phyloP scores from a whole-genome alignment of 2,329 filamentous ascomycete species.

The Knoxdaviesia proteae region DNA sequence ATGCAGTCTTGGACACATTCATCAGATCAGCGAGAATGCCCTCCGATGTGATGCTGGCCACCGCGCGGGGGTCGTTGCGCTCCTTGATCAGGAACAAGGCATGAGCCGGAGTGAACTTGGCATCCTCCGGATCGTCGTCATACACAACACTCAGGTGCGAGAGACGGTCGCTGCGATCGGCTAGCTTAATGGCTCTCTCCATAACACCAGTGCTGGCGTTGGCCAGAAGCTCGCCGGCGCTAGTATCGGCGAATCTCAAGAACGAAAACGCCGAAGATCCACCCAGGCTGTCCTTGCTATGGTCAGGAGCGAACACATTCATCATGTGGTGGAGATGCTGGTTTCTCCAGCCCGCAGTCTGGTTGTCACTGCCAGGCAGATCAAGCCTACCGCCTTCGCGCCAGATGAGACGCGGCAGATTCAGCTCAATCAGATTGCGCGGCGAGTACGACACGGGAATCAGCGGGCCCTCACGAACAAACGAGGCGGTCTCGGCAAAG shows the following conservation, averaged over 20 bases:
- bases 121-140: conserved; percentile 41
- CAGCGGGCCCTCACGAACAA: conserved; percentile 68
- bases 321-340: conserved; percentile 63
- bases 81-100: conserved; percentile 65
- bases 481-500: conserved; percentile 89
- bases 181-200: conserved; percentile 45
- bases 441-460: conserved; percentile 74
- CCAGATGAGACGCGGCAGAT: conserved; percentile 64
- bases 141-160: conserved; percentile 49
- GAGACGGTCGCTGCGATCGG: conserved; percentile 35
- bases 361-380: conserved; percentile 52
- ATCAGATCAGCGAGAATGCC: conserved; percentile 56
- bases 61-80: conserved; percentile 41
- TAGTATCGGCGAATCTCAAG: conserved; percentile 68
- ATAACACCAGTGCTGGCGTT: conserved; percentile 53
- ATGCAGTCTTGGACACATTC: conserved; percentile 51
- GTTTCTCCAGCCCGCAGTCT: conserved; percentile 55
- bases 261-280: conserved; percentile 61
- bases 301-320: conserved; percentile 74
- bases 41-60: conserved; percentile 50
- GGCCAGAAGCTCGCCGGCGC: conserved; percentile 48
- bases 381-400: conserved; percentile 58
- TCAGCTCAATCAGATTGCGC: conserved; percentile 67
- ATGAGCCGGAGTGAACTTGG: conserved; percentile 48
- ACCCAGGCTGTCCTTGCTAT: conserved; percentile 44